Evolutionary conservation across 1,284 basidiomycete species (phyloP).

Genomic region (Gymnopus androsaceus): DNA sequence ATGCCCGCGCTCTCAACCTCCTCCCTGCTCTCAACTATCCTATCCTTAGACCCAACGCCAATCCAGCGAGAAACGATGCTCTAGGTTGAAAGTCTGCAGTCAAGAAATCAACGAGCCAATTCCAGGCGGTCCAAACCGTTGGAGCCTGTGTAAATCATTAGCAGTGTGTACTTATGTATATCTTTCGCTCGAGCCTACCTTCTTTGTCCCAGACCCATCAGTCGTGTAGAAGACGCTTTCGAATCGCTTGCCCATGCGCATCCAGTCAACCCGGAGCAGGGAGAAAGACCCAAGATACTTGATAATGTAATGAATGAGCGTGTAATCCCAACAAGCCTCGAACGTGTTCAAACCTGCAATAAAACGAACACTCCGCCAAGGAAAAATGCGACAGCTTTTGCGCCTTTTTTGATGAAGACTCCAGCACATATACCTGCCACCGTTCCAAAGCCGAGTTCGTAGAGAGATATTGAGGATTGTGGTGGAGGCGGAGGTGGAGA

Average conservation of each 20-base stretch:
- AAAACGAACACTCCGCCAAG: conserved; percentile 86
- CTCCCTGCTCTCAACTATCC: conserved; percentile 37
- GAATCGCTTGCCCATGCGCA: conserved; percentile 58
- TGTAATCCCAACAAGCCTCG: not conserved
- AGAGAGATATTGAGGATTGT: conserved; percentile 71
- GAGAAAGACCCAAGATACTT: conserved; percentile 78
- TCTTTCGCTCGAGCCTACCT: no score
- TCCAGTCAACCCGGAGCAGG: conserved; percentile 83
- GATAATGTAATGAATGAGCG: conserved; percentile 1
- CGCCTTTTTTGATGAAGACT: conserved; percentile 93
- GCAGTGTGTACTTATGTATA: no score
- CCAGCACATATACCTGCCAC: conserved; percentile 88
- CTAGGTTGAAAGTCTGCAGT: conserved; percentile 91
- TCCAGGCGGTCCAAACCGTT: conserved; percentile 67
- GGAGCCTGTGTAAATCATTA: no score
- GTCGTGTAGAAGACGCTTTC: conserved; percentile 72
- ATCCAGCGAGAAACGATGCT: conserved; percentile 74
- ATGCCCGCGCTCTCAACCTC: not conserved
- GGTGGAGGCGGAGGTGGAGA: conserved; percentile 49
- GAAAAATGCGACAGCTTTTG: conserved; percentile 79
- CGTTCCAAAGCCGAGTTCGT: conserved; percentile 87
- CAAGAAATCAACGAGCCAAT: conserved; percentile 81
- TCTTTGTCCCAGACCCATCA: conserved; percentile 52
- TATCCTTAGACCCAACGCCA: conserved; percentile 68
- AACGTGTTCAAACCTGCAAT: conserved; percentile 65